Percentiles rank a stretch among this genome's conserved stretches.
These are phyloP conservation scores for Naegleria lovaniensis DNA, from an alignment of 208 protist genomes.

Conservation along the genomic window DNA sequence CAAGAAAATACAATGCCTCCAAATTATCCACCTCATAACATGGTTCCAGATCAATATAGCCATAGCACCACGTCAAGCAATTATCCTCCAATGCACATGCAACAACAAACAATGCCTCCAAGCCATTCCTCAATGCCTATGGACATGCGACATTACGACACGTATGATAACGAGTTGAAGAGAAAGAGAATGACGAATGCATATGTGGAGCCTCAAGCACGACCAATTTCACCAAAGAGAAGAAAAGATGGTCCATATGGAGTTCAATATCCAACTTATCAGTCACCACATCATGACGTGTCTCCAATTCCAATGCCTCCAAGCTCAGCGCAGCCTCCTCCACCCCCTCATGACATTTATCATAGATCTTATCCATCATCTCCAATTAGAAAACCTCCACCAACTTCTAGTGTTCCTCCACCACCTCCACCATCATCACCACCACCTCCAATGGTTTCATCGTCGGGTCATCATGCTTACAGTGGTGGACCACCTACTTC, in stretches of 20 bases:
- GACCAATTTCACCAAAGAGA: neutral
- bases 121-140: no score
- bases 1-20: no score
- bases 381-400: neutral
- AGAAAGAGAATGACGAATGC: neutral
- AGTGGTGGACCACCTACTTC: neutral
- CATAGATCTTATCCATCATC: neutral
- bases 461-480: neutral
- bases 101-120: neutral
- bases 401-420: neutral
- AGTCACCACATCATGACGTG: neutral
- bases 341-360: neutral
- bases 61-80: neutral
- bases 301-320: neutral
- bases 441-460: neutral
- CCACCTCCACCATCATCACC: no score
- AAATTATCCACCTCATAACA: no score
- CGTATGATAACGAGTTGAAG: neutral
- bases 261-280: neutral
- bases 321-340: no score
- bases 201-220: neutral
- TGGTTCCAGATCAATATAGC: neutral
- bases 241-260: neutral
- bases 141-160: neutral
- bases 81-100: neutral